Base-by-base conservation (phyloP, 495 filamentous ascomycete species). In the Aspergillus mulundensis region DNA sequence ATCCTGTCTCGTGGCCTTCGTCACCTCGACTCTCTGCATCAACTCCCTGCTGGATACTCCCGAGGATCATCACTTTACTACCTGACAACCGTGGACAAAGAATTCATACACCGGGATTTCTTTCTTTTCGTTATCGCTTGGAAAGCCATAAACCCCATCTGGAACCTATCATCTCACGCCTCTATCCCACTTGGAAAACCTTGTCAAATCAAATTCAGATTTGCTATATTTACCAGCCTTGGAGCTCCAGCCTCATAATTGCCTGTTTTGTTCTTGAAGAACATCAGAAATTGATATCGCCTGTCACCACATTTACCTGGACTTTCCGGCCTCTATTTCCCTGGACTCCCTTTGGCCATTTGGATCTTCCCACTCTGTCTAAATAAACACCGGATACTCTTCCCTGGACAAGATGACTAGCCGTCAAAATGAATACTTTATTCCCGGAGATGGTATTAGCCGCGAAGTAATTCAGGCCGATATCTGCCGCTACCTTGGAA, bases 401-500 rank as follows among this genome's bases (percentile, higher is more conserved):
- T 62, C 55, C 67, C 60, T 70, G 67, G 63, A 69, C 70, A 74
- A 62, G 57, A 79, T 78, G 69, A 72, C 75, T 62, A 70, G 67
- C 69, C 76, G 70, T 66, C 84, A 85, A 67, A 89, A 90, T 71
- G 86, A 89, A 76, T 93, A 90, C 69, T 96, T 95, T 70, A 84
- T 93, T 52, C 87, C 87, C 21, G 89, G 88, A 60, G 88, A 94
- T 61, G 90, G 91, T 64, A 96, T 96, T 70, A 87, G 89, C 71
- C 84, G 91, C 58, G 89, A 96, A 71, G 91, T 96, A 65, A 94
- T 96, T 73, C 89, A 90, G 66, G 88, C 91, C 68, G 91, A 96
- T 75, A 93, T 96, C 57, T 95, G 91, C 78, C 87, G 90, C 69
- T 96, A 94, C 68, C 84, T 96, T 56, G 91, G 91, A 61, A 89